Percentiles rank a stretch among this genome's conserved stretches.
phyloP scores from a whole-genome alignment of 1,139 yeast genomes.

The Komagataea norvegica region DNA sequence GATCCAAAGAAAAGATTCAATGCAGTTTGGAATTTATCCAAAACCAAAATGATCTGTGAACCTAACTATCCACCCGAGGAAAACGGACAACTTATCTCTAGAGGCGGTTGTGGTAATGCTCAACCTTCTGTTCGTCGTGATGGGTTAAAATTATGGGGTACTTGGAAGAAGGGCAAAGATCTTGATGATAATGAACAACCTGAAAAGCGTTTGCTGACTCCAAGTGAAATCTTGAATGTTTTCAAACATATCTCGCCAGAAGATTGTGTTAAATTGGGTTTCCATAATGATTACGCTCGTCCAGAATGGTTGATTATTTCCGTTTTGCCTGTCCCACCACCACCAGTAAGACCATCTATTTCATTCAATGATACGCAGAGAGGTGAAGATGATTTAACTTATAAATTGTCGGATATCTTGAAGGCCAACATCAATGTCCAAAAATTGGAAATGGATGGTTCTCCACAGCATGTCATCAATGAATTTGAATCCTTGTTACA shows the following conservation, averaged over 20 bases:
- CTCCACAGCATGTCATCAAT: conserved; percentile 96
- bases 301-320: conserved; percentile 99
- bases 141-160: conserved; percentile 93
- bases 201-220: conserved; percentile 83
- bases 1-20: conserved; percentile 95
- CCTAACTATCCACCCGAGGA: conserved; percentile 74
- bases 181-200: conserved; percentile 79
- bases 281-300: conserved; percentile 93
- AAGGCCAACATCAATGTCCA: conserved; percentile 96
- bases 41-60: conserved; percentile 92
- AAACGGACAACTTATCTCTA: conserved; percentile 49
- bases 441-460: conserved; percentile 95
- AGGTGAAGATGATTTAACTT: conserved; percentile 98
- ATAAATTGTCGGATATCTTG: conserved; percentile 92
- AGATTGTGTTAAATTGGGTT: conserved; percentile 80
- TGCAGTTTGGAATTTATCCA: conserved; percentile 93
- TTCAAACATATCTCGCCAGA: conserved; percentile 85
- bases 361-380: conserved; percentile 98
- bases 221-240: conserved; percentile 85
- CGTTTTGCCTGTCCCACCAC: conserved; percentile 99
- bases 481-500: conserved; percentile 95
- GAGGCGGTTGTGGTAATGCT: conserved; percentile 98
- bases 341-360: conserved; percentile 97
- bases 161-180: conserved; percentile 87
- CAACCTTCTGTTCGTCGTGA: conserved; percentile 96